A percentile compares a stretch with the other conserved stretches of the same genome.
phyloP scores from a whole-genome alignment of 805 yeast species.

The Sugiyamaella chiloensis region DNA sequence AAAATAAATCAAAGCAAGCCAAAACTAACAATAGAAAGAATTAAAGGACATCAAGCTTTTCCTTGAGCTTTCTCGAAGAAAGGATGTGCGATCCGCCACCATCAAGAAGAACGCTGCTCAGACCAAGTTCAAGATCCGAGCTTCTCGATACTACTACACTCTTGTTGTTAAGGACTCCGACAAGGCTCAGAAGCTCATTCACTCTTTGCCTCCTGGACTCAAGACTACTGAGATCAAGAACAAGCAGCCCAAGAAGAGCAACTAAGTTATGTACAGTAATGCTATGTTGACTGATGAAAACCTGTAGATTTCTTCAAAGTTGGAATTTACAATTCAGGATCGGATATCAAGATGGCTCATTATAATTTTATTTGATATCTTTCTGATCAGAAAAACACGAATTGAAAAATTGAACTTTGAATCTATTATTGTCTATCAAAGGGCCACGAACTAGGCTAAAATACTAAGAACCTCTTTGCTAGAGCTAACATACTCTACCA shows the following conservation, averaged over 20 bases:
- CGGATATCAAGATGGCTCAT: too few relatives aligned
- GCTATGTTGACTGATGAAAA: too few relatives aligned
- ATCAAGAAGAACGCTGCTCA: constrained; percentile 95
- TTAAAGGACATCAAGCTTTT: constrained; percentile 96
- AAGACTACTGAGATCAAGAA: constrained; percentile 29
- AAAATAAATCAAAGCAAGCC: not conserved
- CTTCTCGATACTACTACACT: constrained; percentile 91
- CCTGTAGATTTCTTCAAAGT: not conserved
- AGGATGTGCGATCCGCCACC: constrained; percentile 89
- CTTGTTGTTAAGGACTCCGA: constrained; percentile 91
- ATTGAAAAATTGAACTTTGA: not conserved
- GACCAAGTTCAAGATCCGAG: constrained; percentile 99
- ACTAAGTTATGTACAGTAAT: constrained; percentile 9
- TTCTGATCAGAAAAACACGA: too few relatives aligned
- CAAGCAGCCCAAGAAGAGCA: constrained; percentile 27
- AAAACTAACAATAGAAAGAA: constrained; percentile 48
- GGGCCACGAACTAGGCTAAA: not conserved
- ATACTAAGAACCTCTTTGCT: not conserved
- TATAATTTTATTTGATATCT: too few relatives aligned
- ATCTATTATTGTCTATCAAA: not conserved
- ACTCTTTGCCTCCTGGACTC: constrained; percentile 84
- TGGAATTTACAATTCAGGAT: not conserved
- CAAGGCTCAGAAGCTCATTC: constrained; percentile 96
- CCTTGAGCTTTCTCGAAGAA: constrained; percentile 81
- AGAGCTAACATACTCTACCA: constrained; percentile 62